Evolutionary conservation across 306 rosid species (phyloP), one percentile per base, ranked within the genome.

Genomic region (Dryas alaskensis): DNA sequence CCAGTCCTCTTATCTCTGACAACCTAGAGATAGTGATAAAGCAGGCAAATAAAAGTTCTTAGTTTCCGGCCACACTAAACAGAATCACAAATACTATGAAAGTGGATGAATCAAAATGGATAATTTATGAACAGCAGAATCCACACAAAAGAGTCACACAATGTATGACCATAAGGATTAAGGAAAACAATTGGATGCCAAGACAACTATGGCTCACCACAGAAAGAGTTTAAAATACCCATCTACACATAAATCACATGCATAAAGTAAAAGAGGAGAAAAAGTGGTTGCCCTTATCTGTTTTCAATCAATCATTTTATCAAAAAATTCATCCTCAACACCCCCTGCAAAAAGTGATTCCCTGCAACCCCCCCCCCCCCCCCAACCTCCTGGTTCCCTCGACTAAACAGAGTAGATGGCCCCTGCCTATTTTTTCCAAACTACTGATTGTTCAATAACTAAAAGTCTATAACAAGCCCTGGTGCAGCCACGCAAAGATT

Each of bases 1-100:
- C 97, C 98, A 27, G 96, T 94, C 76, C 96, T 89, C 85, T 94
- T 94, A 76, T 94, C 99, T 84, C 97, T 86, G 49, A 94, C 98
- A 78, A 94, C 99, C 98, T 92, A 67, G 62, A 78, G 40, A 79
- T 53, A 49, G 27, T 52, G n/a, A 61, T 22, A 53, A 61, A 43
- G 51, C 43, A 67, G 75, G 16, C 52, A 51, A 10, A 76, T 51
- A 52, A 46, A 62, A 75, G 55, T 64, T 39, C 22, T 55, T 37
- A 70, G 25, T n/a, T 57, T 49, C 55, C 16, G n/a, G n/a, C 52
- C 6, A 53, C 1, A 67, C 5, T 39, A 46, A 27, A 31, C 51
- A 8, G 19, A 51, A 7, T 10, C 1, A 40, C 14, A 37, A 62
- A 49, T 17, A 50, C 63, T 44, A 43, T 62, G 44, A 6, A 75